A percentile compares a stretch with the other conserved stretches of the same genome.
Evolutionary conservation across 257 asterid species (phyloP).

Genomic region (Linaria vulgaris): DNA sequence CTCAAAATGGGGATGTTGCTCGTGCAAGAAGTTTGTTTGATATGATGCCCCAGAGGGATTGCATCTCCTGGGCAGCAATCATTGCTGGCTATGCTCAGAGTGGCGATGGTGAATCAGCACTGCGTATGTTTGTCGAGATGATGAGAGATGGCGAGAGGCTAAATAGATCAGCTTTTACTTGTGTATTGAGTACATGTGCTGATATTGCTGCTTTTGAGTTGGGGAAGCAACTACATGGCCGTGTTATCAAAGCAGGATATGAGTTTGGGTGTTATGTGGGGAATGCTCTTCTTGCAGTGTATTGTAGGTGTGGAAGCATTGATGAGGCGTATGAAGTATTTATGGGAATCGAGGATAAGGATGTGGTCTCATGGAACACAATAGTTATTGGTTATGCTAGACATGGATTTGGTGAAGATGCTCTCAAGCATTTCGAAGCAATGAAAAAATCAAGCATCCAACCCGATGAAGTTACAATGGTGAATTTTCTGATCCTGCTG

Average conservation of each 20-base stretch:
- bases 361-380: constrained; percentile 89
- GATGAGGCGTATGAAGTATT: constrained; percentile 70
- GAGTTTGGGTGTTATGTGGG: constrained; percentile 77
- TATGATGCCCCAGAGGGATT: constrained; percentile 73
- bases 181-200: constrained; percentile 81
- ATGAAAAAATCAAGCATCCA: constrained; percentile 52
- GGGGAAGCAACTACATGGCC: constrained; percentile 86
- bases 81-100: constrained; percentile 80
- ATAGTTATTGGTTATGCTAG: constrained; percentile 86
- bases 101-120: constrained; percentile 64
- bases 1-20: constrained; percentile 61
- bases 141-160: constrained; percentile 62
- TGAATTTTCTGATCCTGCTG: constrained; percentile 28
- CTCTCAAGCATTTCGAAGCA: constrained; percentile 59
- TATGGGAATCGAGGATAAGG: constrained; percentile 60
- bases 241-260: constrained; percentile 70
- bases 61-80: constrained; percentile 96
- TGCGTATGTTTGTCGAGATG: constrained; percentile 59
- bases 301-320: constrained; percentile 90
- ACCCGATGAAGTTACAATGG: constrained; percentile 95
- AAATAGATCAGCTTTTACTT: constrained; percentile 64
- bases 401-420: constrained; percentile 78
- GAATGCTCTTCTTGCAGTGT: constrained; percentile 93
- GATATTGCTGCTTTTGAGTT: constrained; percentile 81
- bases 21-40: constrained; percentile 66